Evolutionary conservation across 2,329 filamentous ascomycete species (phyloP).

Genomic region (Ophiostoma sp.): DNA sequence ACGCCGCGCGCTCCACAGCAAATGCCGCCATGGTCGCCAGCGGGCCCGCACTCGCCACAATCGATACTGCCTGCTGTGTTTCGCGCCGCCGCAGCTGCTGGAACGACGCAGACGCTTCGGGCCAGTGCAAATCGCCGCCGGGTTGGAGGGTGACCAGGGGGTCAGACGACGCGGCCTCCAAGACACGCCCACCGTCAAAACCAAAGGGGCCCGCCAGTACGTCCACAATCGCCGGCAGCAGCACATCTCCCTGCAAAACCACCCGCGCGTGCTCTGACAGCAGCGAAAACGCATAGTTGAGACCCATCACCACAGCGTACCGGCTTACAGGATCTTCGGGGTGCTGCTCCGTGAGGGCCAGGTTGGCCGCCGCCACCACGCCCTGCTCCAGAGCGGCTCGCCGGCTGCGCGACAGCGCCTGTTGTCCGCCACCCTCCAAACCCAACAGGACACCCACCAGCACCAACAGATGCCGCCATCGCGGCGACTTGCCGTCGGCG

Average conservation of each 20-base stretch:
- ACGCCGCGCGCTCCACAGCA: constrained; percentile 55
- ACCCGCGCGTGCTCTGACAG: constrained; percentile 61
- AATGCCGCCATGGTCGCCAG: constrained; percentile 66
- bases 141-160: not conserved
- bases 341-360: constrained; percentile 61
- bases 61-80: constrained; percentile 36
- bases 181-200: constrained; percentile 73
- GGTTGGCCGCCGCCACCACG: constrained; percentile 71
- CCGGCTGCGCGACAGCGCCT: constrained; percentile 63
- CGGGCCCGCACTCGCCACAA: constrained; percentile 67
- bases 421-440: constrained; percentile 64
- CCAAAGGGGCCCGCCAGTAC: constrained; percentile 71
- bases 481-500: constrained; percentile 57
- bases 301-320: constrained; percentile 64
- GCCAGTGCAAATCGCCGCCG: constrained; percentile 62
- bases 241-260: constrained; percentile 63
- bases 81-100: constrained; percentile 59
- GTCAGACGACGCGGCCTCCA: constrained; percentile 68
- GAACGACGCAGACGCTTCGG: constrained; percentile 59
- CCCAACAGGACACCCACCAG: constrained; percentile 77
- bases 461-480: constrained; percentile 84
- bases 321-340: constrained; percentile 45
- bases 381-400: constrained; percentile 69
- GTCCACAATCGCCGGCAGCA: constrained; percentile 69
- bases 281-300: constrained; percentile 75